Conservation (phyloP, 2,329 filamentous ascomycete genomes). For the Tolypocladium nubicola region DNA sequence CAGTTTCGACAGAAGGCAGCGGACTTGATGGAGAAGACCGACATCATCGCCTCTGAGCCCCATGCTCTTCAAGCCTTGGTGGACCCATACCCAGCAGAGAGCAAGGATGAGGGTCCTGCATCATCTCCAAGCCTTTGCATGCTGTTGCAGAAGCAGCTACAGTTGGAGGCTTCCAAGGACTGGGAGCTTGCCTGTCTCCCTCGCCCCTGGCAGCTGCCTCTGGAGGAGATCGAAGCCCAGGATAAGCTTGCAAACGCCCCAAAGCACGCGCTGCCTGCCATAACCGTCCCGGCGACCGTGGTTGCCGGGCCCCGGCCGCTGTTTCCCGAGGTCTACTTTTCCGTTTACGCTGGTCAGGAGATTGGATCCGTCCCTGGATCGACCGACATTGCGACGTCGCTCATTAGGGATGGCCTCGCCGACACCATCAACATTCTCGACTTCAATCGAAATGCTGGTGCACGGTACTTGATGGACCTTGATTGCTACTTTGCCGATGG, state of each 20-base stretch:
- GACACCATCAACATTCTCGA: constrained; percentile 93
- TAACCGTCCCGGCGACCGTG: constrained; percentile 67
- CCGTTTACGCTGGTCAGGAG: constrained; percentile 80
- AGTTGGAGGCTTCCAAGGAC: constrained; percentile 58
- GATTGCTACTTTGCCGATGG: constrained; percentile 87
- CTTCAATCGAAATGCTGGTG: constrained; percentile 80
- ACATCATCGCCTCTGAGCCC: constrained; percentile 82
- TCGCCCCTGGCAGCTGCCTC: constrained; percentile 55
- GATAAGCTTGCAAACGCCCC: constrained; percentile 47
- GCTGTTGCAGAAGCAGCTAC: constrained; percentile 77
- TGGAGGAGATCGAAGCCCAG: constrained; percentile 49
- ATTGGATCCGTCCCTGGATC: constrained; percentile 77
- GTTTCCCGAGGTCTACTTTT: constrained; percentile 90
- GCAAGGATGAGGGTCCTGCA: constrained; percentile 50
- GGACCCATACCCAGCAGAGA: constrained; percentile 67
- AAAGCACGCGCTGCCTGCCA: constrained; percentile 69
- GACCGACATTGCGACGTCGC: constrained; percentile 64
- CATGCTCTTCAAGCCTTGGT: constrained; percentile 78
- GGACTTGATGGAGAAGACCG: constrained; percentile 83
- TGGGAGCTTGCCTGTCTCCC: constrained; percentile 66
- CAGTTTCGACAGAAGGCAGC: constrained; percentile 64
- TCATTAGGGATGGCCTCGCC: constrained; percentile 75
- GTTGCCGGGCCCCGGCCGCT: constrained; percentile 63
- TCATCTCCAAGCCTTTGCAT: constrained; percentile 61
- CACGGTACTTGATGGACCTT: constrained; percentile 83